Conservation (phyloP, 148 eudicot genomes). For the Vaccinium myrtillus region DNA sequence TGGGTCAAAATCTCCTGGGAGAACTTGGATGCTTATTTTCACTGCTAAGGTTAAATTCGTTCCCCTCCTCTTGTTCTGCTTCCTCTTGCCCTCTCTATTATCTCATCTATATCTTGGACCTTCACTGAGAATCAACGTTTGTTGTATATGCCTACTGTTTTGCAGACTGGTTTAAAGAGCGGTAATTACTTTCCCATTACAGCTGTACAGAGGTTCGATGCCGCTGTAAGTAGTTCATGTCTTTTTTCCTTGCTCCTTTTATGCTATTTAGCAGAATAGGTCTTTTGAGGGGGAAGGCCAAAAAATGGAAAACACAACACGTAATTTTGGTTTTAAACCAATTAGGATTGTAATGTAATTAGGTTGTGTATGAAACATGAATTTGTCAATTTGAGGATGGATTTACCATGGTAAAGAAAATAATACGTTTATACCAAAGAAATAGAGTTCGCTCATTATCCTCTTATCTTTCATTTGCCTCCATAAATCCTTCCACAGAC, state of each 20-base stretch:
- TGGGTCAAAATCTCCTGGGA: constrained; percentile 80
- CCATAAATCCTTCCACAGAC: background rate
- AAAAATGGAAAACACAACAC: background rate
- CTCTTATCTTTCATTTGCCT: background rate
- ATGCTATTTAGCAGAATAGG: background rate
- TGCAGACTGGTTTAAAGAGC: constrained; percentile 53
- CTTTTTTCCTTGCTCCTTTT: background rate
- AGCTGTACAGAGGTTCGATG: constrained; percentile 96
- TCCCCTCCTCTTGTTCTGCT: background rate
- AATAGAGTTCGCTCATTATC: background rate
- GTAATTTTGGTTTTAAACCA: background rate
- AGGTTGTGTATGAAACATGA: background rate
- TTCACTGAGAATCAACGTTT: background rate
- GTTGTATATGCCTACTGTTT: background rate
- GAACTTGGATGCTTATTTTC: constrained; percentile 96
- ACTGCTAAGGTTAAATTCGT: constrained; percentile 65
- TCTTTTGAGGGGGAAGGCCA: background rate
- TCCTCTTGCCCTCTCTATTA: background rate
- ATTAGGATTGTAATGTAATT: background rate
- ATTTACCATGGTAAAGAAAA: background rate
- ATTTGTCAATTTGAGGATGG: background rate
- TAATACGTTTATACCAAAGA: background rate
- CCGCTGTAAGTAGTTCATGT: constrained; percentile 55
- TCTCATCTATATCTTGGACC: background rate
- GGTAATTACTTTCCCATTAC: constrained; percentile 87